phyloP scores from a whole-genome alignment of 306 rosid genomes.

The Rubus idaeus region DNA sequence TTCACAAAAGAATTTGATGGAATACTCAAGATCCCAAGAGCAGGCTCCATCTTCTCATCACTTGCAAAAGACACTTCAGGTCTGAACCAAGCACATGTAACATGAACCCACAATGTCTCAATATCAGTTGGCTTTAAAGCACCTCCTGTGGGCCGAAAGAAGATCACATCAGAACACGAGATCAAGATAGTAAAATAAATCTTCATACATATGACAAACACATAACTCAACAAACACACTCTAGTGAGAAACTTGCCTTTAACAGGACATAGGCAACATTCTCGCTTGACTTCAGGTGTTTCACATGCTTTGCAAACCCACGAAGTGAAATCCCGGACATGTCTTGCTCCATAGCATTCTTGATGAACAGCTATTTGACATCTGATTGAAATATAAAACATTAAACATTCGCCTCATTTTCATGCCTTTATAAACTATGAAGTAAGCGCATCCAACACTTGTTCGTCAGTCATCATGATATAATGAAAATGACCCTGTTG shows the following conservation, averaged over 20 bases:
- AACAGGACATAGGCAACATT: slow-evolving; percentile 98
- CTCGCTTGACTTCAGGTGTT: slow-evolving; percentile 80
- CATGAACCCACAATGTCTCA: slow-evolving; percentile 93
- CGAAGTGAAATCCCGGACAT: slow-evolving; percentile 86
- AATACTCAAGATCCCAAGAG: slow-evolving; percentile 93
- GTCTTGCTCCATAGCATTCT: slow-evolving; percentile 98
- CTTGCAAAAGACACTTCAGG: slow-evolving; percentile 97
- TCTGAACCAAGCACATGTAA: slow-evolving; percentile 98
- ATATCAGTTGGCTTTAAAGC: slow-evolving; percentile 97
- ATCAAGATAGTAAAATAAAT: slow-evolving; percentile 14
- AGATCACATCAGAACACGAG: slow-evolving; percentile 20
- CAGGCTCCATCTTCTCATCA: slow-evolving; percentile 99
- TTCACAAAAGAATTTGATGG: slow-evolving; percentile 98
- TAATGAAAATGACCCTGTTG: slow-evolving; percentile 18
- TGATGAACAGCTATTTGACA: slow-evolving; percentile 99
- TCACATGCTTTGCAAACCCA: slow-evolving; percentile 99
- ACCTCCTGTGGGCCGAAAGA: slow-evolving; percentile 62
- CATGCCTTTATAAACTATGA: neutral
- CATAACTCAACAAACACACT: neutral
- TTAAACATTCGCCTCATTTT: neutral
- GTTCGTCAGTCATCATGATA: slow-evolving; percentile 1
- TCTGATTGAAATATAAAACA: slow-evolving; percentile 41
- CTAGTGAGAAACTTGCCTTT: slow-evolving; percentile 51
- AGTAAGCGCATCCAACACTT: slow-evolving; percentile 8
- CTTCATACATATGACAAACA: neutral